Evolutionary conservation across 805 yeast species (phyloP), one percentile per base, ranked within the genome.

Genomic region (Yamadazyma phyllophila): DNA sequence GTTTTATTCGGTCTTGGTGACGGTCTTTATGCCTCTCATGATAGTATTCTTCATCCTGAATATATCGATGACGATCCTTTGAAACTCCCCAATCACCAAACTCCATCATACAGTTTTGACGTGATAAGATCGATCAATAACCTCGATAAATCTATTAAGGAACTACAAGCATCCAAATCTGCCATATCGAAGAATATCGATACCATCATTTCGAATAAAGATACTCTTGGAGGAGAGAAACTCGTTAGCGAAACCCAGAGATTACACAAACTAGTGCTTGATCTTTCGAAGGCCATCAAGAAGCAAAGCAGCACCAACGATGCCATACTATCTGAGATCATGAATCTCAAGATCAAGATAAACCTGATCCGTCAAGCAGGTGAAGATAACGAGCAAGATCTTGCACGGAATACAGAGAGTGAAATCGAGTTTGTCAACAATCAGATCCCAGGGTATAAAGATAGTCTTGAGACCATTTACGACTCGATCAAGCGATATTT

Each of bases 81-180:
- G 11, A 35, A 29, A 17, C 36, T 31, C 24, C 36, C 36, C 7
- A 12, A 4, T 3, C 39, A 33, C 14, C 16, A 6, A 9, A n/a
- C 16, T 3, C 27, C 13, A 6, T 61, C 69, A 3, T 67, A 67
- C 45, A 48, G 58, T 4, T 63, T 63, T 45, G 71, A 66, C 43
- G 39, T 56, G 7, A 57, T 66, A n/a, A 43, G 73, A 36, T 52
- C 65, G 1, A 41, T 66, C 8, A 54, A 52, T 37, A 61, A 57
- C 35, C 46, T 66, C n/a, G 43, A 52, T 12, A 50, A 51, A 16
- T 59, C 70, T 1, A 44, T 61, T 2, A 58, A 57, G 24, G 76
- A 71, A 41, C 58, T 71, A 33, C 29, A 43, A 4, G 12, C 32
- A 2, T 48, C 67, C 30, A 69, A 68, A 45, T 31, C 26, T n/a